Evolutionary conservation across 106 monocot genomes (phyloP), one percentile per base, ranked within the genome.

Genomic region (Vanilla planifolia): DNA sequence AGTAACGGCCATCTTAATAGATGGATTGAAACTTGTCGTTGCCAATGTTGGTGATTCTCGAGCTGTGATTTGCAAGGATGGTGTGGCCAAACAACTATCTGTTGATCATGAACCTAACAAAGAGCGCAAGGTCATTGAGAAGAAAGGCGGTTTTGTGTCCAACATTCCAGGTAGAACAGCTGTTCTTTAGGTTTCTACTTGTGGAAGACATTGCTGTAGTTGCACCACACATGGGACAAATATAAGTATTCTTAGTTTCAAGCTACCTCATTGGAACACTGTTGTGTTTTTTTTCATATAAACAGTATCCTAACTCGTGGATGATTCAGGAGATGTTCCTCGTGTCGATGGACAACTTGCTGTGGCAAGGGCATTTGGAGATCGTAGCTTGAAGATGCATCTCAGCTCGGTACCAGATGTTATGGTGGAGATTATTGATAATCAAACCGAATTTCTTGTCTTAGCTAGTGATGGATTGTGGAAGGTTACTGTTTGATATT

Each of bases 1-100:
- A 22, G 98, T 99, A 63, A 92, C 98, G 28, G 90, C 87, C 25
- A 92, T 99, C 65, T 55, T 98, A 46, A 82, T 88, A 43, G 67
- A 85, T 56, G 88, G 92, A 28, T 77, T 75, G 39, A 77, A 79
- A 41, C 75, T 99, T 61, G 80, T 99, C 8, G 98, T 99, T 43
- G 98, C 87, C 25, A 99, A 99, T 85, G 73, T 99, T 48, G 98
- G 98, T 41, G 98, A 99, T 67, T 99, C 98, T 32, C 75, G 98
- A 61, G 98, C 98, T 44, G 84, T 99, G 24, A 76, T 99, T 60
- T 80, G 70, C 66, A 77, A 75, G 64, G 80, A 82, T 45, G 98
- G 98, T 58, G 55, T 55, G 15, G 98, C 92, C 23, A 67, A 72
- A 66, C 98, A 92, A 51, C 80, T 99, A 28, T 88, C 92, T 16